phyloP scores from a whole-genome alignment of 2,329 filamentous ascomycete genomes.

The Mycocentrospora acerina region DNA sequence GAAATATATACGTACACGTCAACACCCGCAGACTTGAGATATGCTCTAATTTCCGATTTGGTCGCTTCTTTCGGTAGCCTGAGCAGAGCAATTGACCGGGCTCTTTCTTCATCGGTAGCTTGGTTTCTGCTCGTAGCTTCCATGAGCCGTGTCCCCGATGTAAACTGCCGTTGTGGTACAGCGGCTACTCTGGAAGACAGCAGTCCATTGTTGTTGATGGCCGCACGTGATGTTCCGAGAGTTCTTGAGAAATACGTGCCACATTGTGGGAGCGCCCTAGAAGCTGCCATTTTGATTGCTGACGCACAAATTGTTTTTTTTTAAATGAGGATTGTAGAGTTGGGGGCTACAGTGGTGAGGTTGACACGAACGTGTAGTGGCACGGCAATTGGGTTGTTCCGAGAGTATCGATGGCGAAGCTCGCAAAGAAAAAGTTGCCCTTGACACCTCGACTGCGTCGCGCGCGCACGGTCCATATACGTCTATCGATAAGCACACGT shows the following conservation, averaged over 20 bases:
- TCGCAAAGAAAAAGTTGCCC: too few species aligned
- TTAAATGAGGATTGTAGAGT: not conserved
- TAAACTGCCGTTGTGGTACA: conserved; percentile 12
- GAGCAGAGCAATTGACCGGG: conserved; percentile 12
- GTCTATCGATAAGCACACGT: too few species aligned
- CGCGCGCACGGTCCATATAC: too few species aligned
- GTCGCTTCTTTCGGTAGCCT: conserved; percentile 8
- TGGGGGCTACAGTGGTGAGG: not conserved
- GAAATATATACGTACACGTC: conserved; percentile 23
- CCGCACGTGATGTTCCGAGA: conserved; percentile 10
- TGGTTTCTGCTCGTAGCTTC: conserved; percentile 7
- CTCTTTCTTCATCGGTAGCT: conserved; percentile 7
- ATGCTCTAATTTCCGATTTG: conserved; percentile 13
- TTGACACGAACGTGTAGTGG: too few species aligned
- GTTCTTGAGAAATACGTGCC: conserved; percentile 13
- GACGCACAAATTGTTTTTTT: too few species aligned
- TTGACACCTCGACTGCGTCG: too few species aligned
- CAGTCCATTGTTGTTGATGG: conserved; percentile 12
- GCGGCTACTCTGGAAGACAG: conserved; percentile 9
- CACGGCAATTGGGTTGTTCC: too few species aligned
- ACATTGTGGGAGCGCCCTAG: conserved; percentile 11
- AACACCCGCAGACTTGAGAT: conserved; percentile 15
- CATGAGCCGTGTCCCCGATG: conserved; percentile 7
- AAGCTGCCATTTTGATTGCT: conserved; percentile 14
- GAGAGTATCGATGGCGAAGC: too few species aligned